phyloP scores from a whole-genome alignment of 2,329 filamentous ascomycete genomes.

The Colletotrichum endophyticum region DNA sequence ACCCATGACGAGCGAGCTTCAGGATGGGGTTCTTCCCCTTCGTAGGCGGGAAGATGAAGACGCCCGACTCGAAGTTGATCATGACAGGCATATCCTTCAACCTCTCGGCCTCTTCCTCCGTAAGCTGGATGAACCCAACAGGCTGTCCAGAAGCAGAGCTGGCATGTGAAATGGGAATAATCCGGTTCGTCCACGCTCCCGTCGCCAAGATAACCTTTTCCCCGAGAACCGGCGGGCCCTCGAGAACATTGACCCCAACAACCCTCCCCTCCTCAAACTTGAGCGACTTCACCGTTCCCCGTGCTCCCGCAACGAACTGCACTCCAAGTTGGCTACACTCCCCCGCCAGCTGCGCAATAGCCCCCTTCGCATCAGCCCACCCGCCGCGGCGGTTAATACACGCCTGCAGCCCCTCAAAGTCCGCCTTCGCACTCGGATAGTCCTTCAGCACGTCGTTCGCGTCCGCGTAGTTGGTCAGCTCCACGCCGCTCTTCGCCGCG shows the following conservation, averaged over 20 bases:
- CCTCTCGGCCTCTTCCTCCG: constrained; percentile 57
- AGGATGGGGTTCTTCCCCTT: constrained; percentile 51
- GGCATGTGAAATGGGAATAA: constrained; percentile 65
- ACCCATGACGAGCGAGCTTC: constrained; percentile 66
- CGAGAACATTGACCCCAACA: constrained; percentile 27
- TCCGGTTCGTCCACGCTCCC: constrained; percentile 67
- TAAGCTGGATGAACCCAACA: constrained; percentile 68
- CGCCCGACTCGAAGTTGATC: constrained; percentile 57
- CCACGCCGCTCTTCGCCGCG: constrained; percentile 13
- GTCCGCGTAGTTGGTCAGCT: constrained; percentile 32
- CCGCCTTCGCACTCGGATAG: neutral
- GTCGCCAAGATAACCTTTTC: constrained; percentile 65
- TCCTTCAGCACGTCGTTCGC: constrained; percentile 5
- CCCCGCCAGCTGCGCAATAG: constrained; percentile 28
- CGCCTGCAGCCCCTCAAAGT: constrained; percentile 8
- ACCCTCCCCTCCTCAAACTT: constrained; percentile 19
- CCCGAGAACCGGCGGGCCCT: constrained; percentile 41
- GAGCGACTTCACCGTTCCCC: constrained; percentile 31
- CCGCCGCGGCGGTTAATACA: constrained; percentile 31
- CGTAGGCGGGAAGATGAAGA: constrained; percentile 62
- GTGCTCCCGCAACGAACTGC: constrained; percentile 32
- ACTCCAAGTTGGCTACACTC: constrained; percentile 33
- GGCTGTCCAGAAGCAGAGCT: constrained; percentile 69
- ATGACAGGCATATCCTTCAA: constrained; percentile 63
- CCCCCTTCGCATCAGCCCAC: constrained; percentile 35